Percentiles rank a stretch among this genome's conserved stretches.
Evolutionary conservation across 1,284 basidiomycete species (phyloP).

Genomic region (Flammula alnicola): DNA sequence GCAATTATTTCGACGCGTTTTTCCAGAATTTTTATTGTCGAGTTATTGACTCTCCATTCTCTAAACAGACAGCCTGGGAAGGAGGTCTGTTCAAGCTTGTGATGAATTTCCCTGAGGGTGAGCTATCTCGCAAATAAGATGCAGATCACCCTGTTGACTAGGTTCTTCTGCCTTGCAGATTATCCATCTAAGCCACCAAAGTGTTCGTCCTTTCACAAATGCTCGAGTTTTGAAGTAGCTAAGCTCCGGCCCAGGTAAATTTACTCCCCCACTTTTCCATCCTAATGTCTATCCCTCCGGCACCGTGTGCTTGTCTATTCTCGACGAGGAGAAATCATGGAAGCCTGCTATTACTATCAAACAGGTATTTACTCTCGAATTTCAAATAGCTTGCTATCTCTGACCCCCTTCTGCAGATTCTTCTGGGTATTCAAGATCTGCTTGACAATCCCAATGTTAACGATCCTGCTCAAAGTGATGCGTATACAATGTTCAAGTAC

Average conservation of each 20-base stretch:
- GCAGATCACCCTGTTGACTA: conserved; percentile 9
- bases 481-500: conserved; percentile 97
- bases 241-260: conserved; percentile 76
- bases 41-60: conserved; percentile 16
- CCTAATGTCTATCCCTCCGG: conserved; percentile 99
- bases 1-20: conserved; percentile 15
- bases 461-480: conserved; percentile 96
- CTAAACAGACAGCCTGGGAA: conserved; percentile 91
- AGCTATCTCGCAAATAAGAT: conserved; percentile 25
- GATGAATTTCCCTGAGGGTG: conserved; percentile 96
- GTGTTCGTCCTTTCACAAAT: conserved; percentile 51
- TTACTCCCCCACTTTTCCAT: conserved; percentile 94
- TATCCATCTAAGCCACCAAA: conserved; percentile 97
- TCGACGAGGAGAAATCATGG: conserved; percentile 99
- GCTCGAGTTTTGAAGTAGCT: not conserved
- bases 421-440: conserved; percentile 94
- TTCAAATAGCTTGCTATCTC: too few species aligned
- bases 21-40: conserved; percentile 8
- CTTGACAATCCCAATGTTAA: conserved; percentile 93
- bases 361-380: conserved; percentile 62
- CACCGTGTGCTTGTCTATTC: conserved; percentile 96
- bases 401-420: conserved; percentile 60
- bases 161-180: conserved; percentile 50
- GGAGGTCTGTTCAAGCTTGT: conserved; percentile 92
- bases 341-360: conserved; percentile 99